Evolutionary conservation across 148 eudicot species (phyloP).

Genomic region (Camellia lanceoleosa): DNA sequence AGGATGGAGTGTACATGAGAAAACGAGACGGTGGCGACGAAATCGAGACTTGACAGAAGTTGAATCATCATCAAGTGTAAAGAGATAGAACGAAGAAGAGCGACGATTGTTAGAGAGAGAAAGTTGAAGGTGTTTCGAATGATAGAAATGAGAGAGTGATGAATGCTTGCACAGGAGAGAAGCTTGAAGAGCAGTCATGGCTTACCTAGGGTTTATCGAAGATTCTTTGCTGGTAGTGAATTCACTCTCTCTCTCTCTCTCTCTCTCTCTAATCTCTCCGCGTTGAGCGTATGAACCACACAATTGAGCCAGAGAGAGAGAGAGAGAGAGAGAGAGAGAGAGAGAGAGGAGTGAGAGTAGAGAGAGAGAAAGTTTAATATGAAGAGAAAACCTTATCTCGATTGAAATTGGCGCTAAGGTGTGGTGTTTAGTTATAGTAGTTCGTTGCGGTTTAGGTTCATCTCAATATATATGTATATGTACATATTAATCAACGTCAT

Average conservation of each 20-base stretch:
- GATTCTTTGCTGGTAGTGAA: not conserved
- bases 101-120: conserved; percentile 3
- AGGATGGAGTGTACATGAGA: conserved; percentile 34
- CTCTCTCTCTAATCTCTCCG: not conserved
- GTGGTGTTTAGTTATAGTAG: not conserved
- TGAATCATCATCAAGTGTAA: conserved; percentile 1
- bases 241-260: conserved; percentile 11
- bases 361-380: not conserved
- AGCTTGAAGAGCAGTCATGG: conserved; percentile 67
- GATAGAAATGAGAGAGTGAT: conserved; percentile 22
- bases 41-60: not conserved
- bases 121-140: conserved; percentile 20
- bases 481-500: too few species aligned
- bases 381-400: not conserved
- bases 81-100: not conserved
- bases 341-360: not conserved
- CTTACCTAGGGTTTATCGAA: conserved; percentile 6
- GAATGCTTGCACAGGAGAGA: conserved; percentile 46
- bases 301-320: not conserved
- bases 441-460: not conserved
- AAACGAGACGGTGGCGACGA: conserved; percentile 19
- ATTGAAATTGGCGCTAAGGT: not conserved
- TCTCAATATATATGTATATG: too few species aligned
- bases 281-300: not conserved
- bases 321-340: not conserved